Evolutionary conservation across 2,329 filamentous ascomycete genomes (phyloP), one percentile per base, ranked within the genome.

Genomic region (Cordyceps farinosa): DNA sequence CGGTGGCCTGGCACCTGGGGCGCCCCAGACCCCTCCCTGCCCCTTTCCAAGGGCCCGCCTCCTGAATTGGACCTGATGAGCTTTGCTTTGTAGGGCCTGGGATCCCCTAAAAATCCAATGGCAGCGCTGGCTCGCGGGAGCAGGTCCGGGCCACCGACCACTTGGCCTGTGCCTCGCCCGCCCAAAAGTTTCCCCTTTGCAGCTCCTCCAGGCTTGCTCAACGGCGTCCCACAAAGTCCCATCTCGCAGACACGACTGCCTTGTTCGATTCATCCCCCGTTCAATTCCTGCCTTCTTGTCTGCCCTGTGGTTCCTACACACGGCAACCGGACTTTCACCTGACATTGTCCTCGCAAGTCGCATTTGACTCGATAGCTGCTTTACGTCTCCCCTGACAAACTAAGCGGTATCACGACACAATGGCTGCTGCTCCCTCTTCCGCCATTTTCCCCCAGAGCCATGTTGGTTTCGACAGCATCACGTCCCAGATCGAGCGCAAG

Each of bases 391-490:
- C 50, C 30, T 34, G 38, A 47, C 38, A 36, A 53, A 30, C 54
- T 27, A 54, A 53, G n/a, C 50, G 50, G 50, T 45, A 44, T 36
- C 48, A 34, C 58, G 58, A 65, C 65, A 61, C 66, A 72, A 84
- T 83, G 80, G 79, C 80, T 69, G 78, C 80, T 77, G 89, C 90
- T 86, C 87, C 89, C 73, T 76, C 87, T 75, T 81, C 86, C 73
- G 87, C 87, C 74, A 87, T 90, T 77, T 95, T 91, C 80, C 95
- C 95, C 75, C 89, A 95, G 79, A 96, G 90, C 89, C 95, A 98
- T 85, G 95, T 99, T 79, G 95, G 95, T 87, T 99, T 99, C 84
- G 95, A 99, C 84, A 97, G 92, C 84, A 99, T 99, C 85, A 99
- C 95, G 72, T 92, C 90, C 71, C 95, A 99, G 85, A 99, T 99